A percentile compares a stretch with the other conserved stretches of the same genome.
Conservation (phyloP, 768 basidiomycete species). For the Trametes gibbosa region DNA sequence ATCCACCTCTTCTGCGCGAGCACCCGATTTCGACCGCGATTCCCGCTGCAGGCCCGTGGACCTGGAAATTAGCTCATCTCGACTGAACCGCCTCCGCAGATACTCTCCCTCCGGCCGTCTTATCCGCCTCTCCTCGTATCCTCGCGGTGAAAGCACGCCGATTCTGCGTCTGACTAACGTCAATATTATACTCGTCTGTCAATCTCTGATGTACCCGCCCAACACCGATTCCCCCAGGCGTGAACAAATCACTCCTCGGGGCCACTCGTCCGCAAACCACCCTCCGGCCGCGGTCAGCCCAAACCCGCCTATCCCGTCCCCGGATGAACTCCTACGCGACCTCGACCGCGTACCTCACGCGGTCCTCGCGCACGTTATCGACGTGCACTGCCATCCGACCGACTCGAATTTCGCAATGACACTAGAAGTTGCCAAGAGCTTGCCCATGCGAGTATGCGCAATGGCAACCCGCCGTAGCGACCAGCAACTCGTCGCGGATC, state of each 20-base stretch:
- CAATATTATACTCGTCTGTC: neutral
- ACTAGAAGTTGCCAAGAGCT: constrained; percentile 29
- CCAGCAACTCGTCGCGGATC: constrained; percentile 65
- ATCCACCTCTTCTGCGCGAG: neutral
- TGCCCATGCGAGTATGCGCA: constrained; percentile 69
- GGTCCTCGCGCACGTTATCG: constrained; percentile 69
- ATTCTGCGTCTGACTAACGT: neutral
- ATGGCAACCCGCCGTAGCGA: constrained; percentile 72
- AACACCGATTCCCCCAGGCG: neutral
- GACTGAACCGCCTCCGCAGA: constrained; percentile 6
- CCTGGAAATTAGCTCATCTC: neutral
- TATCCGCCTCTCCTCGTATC: neutral
- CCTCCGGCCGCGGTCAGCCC: neutral
- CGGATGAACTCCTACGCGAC: constrained; percentile 3
- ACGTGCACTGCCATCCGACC: constrained; percentile 93
- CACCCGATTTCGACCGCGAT: neutral
- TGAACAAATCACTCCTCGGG: neutral
- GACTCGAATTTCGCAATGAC: constrained; percentile 63
- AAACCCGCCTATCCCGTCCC: neutral
- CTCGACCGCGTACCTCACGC: constrained; percentile 14
- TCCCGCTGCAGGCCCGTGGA: neutral
- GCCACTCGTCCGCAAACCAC: neutral
- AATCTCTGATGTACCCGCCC: constrained; percentile 1
- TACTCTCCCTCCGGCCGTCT: neutral
- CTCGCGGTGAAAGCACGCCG: neutral